Evolutionary conservation across 208 protist genomes (phyloP).

Genomic region (Crithidia bombi): DNA sequence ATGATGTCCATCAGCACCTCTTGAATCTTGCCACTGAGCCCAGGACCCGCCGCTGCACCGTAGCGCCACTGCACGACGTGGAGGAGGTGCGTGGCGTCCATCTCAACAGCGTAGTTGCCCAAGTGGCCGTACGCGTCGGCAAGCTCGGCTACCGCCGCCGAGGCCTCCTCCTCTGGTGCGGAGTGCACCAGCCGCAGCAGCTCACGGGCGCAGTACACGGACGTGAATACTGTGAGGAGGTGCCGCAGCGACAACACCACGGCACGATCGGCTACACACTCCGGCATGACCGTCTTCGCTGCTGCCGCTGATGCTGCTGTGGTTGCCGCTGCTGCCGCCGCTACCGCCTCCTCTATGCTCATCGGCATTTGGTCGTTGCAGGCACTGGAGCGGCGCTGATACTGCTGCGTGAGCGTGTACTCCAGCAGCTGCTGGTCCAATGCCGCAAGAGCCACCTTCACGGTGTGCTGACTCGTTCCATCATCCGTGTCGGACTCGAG

Average conservation of each 20-base stretch:
- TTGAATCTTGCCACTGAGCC: slow-evolving; percentile 11
- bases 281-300: slow-evolving; percentile 31
- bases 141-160: slow-evolving; percentile 18
- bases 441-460: slow-evolving; percentile 52
- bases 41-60: neutral
- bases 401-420: slow-evolving; percentile 60
- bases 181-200: slow-evolving; percentile 32
- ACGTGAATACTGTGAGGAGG: slow-evolving; percentile 60
- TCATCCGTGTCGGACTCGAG: slow-evolving; percentile 40
- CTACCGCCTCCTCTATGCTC: slow-evolving; percentile 1
- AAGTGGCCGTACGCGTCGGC: slow-evolving; percentile 28
- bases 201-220: slow-evolving; percentile 49
- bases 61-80: slow-evolving; percentile 45
- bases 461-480: slow-evolving; percentile 21
- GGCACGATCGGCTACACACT: slow-evolving; percentile 40
- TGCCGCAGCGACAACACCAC: slow-evolving; percentile 56
- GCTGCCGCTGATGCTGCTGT: slow-evolving; percentile 1
- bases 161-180: slow-evolving; percentile 17
- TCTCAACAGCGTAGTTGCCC: slow-evolving; percentile 61
- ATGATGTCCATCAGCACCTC: slow-evolving; percentile 29
- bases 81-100: slow-evolving; percentile 76
- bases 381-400: slow-evolving; percentile 17
- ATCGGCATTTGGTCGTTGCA: slow-evolving; percentile 18
- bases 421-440: slow-evolving; percentile 60
- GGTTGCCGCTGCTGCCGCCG: neutral